Evolutionary conservation across 2,329 filamentous ascomycete genomes (phyloP).

Genomic region (Hypomyces perniciosus): DNA sequence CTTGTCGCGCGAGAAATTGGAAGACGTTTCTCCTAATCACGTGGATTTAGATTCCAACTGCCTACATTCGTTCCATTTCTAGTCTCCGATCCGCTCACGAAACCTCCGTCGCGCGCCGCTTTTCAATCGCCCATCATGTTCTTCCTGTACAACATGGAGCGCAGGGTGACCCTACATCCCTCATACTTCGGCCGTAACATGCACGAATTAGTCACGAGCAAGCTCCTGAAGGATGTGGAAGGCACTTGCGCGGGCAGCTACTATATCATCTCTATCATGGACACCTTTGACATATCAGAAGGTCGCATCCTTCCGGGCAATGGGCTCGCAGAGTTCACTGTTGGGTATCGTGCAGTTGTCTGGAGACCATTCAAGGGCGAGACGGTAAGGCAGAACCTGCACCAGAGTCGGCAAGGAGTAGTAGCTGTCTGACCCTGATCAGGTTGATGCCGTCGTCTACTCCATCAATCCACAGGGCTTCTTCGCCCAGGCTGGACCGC

Average conservation of each 20-base stretch:
- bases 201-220: slow-evolving; percentile 82
- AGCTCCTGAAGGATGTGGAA: slow-evolving; percentile 88
- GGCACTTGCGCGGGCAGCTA: slow-evolving; percentile 92
- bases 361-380: slow-evolving; percentile 98
- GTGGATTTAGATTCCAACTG: background rate
- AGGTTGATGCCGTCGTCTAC: slow-evolving; percentile 92
- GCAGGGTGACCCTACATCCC: slow-evolving; percentile 88
- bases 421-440: slow-evolving; percentile 28
- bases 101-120: background rate
- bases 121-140: slow-evolving; percentile 61
- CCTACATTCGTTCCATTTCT: background rate
- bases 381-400: slow-evolving; percentile 59
- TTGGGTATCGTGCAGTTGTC: slow-evolving; percentile 90
- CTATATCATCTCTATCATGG: slow-evolving; percentile 97
- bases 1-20: background rate
- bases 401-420: slow-evolving; percentile 12
- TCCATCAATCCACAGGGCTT: slow-evolving; percentile 90
- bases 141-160: slow-evolving; percentile 95
- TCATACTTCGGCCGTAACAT: slow-evolving; percentile 96
- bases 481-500: slow-evolving; percentile 75
- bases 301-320: slow-evolving; percentile 87
- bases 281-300: slow-evolving; percentile 90
- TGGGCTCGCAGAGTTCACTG: slow-evolving; percentile 88
- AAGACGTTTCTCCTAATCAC: background rate
- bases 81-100: background rate